Evolutionary conservation across 495 filamentous ascomycete species (phyloP), one percentile per base, ranked within the genome.

Genomic region (Aspergillus sparsus): DNA sequence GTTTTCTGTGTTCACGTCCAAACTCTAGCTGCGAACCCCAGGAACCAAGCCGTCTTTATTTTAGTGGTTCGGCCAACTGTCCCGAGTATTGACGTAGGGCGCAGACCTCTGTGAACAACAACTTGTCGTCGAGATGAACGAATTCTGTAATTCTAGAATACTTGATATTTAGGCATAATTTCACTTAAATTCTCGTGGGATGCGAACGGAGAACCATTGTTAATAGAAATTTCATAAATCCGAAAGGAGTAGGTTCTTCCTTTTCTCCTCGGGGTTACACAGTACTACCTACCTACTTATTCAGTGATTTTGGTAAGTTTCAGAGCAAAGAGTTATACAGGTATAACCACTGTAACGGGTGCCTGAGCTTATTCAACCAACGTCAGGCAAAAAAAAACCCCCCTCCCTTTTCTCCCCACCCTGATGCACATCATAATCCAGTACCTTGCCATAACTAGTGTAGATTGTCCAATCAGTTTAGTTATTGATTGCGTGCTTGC

Each of bases 401-500:
- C 31, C 13, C 52, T 49, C 18, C 39, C 37, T 18, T 9, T 53
- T n/a, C 50, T 53, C 3, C 50, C 10, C 44, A 9, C 9, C 5
- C 6, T 47, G 16, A 47, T 47, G 44, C 44, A 47, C 16, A 47
- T 18, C n/a, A 47, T 21, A 21, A 15, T 47, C 27, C 44, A 47
- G 44, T 7, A 47, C 44, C 44, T 21, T 34, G 42, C 35, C 6
- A 41, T 41, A 18, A 39, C 16, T 47, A 50, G 34, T 27, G 21
- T n/a, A 31, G 15, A 54, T 6, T 47, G 41, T 16, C 39, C 57
- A 59, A 53, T 53, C 37, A 59, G n/a, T 41, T 6, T n/a, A n/a
- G 2, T 9, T 35, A 7, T 45, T 44, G 49, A 59, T 59, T 49
- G 57, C 49, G 57, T 59, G 57, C 57, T 59, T 6, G 9, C 12